phyloP scores from a whole-genome alignment of 345 rosid genomes.

The Tarenaya hassleriana region DNA sequence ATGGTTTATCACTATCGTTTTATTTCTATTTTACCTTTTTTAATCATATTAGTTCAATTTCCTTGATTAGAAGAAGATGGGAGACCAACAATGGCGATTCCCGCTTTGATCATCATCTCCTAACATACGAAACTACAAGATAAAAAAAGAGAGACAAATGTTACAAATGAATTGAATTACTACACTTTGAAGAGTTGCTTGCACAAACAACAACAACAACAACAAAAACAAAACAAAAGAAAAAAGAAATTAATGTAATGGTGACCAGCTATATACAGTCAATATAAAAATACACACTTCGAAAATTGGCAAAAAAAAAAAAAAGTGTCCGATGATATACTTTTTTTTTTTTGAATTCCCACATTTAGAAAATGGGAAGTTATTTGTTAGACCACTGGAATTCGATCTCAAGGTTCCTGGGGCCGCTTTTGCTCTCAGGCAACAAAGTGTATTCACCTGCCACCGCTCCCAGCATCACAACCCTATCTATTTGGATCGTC shows the following conservation, averaged over 20 bases:
- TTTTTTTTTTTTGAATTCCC: too few relatives aligned
- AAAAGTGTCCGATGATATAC: conserved; percentile 1
- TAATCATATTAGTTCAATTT: too few relatives aligned
- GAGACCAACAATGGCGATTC: too few relatives aligned
- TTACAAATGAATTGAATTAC: conserved; percentile 31
- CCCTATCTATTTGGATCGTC: conserved; percentile 93
- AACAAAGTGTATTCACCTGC: conserved; percentile 83
- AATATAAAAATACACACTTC: too few relatives aligned
- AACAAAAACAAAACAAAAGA: neutral
- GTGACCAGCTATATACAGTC: neutral
- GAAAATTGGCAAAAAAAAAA: conserved; percentile 11
- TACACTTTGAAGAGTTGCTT: conserved; percentile 4
- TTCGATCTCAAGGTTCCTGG: conserved; percentile 87
- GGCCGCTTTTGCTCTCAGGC: conserved; percentile 95
- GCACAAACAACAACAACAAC: too few relatives aligned
- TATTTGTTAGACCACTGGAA: conserved; percentile 96
- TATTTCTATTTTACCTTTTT: too few relatives aligned
- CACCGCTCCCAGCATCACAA: conserved; percentile 94
- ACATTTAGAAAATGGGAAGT: conserved; percentile 22
- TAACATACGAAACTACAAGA: too few relatives aligned
- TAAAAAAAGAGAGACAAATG: conserved; percentile 3
- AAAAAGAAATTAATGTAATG: neutral
- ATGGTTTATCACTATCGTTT: too few relatives aligned
- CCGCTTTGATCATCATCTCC: too few relatives aligned
- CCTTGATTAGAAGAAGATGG: too few relatives aligned